Conservation (phyloP, 176 grass and related monocot genomes). For the Rhynchospora tenuis region DNA sequence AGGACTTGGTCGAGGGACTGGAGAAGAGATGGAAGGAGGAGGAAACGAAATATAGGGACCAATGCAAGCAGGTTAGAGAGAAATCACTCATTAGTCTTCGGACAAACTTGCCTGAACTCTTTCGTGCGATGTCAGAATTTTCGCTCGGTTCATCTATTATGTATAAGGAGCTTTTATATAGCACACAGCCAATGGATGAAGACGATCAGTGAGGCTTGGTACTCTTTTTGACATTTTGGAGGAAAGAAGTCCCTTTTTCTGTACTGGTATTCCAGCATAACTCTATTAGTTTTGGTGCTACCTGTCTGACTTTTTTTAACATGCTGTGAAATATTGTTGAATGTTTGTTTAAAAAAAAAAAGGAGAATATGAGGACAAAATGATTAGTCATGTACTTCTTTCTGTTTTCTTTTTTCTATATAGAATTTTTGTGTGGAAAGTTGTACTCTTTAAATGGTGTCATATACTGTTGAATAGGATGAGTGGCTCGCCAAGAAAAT, state of each 20-base stretch:
- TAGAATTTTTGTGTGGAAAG: background rate
- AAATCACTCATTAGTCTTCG: conserved; percentile 59
- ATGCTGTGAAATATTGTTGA: background rate
- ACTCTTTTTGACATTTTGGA: background rate
- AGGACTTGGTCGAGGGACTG: conserved; percentile 28
- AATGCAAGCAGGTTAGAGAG: conserved; percentile 67
- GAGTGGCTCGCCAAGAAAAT: background rate
- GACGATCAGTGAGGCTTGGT: conserved; percentile 27
- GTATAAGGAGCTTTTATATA: conserved; percentile 48
- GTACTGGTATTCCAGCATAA: background rate
- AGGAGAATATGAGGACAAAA: background rate
- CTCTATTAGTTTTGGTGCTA: too few species aligned
- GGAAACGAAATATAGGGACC: conserved; percentile 33
- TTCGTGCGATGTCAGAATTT: conserved; percentile 37
- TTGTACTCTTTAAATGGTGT: background rate
- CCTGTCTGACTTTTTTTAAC: background rate
- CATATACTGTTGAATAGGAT: background rate
- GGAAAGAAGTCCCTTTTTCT: background rate
- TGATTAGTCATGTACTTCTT: background rate
- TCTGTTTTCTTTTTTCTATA: background rate
- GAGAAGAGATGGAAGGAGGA: conserved; percentile 33
- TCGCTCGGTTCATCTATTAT: conserved; percentile 36
- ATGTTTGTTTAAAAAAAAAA: background rate
- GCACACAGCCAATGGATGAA: conserved; percentile 4
- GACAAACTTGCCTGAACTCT: conserved; percentile 54